phyloP scores from a whole-genome alignment of 257 asterid genomes.

The Przewalskia tangutica region DNA sequence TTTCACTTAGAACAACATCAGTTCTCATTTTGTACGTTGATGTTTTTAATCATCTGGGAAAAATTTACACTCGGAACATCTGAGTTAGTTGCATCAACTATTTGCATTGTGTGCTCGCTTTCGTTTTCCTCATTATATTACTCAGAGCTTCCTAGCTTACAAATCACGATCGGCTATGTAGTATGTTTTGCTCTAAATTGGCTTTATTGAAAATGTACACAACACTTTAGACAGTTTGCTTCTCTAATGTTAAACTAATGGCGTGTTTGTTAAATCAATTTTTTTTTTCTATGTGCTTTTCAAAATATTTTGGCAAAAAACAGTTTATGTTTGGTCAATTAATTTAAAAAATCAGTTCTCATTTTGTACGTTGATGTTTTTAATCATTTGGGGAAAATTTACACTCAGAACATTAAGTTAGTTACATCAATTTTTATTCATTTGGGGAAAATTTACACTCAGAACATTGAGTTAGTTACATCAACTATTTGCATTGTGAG shows the following conservation, averaged over 20 bases:
- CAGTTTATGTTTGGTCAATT: too few species aligned
- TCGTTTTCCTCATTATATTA: neutral
- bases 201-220: neutral
- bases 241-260: neutral
- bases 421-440: too few species aligned
- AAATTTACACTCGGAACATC: neutral
- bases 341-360: too few species aligned
- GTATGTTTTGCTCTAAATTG: neutral
- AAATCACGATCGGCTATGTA: neutral
- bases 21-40: conserved; percentile 3
- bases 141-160: neutral
- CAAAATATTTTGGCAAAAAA: too few species aligned
- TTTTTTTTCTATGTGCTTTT: too few species aligned
- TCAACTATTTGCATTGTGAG: too few species aligned
- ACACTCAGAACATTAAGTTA: too few species aligned
- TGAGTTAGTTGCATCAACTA: neutral
- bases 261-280: too few species aligned
- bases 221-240: neutral
- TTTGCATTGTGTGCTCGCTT: neutral
- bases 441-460: too few species aligned
- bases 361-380: too few species aligned
- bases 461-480: too few species aligned
- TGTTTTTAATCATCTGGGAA: neutral
- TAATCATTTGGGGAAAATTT: too few species aligned
- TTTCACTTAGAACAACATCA: neutral